Conservation (phyloP, 164 flowering plant species). For the Brasenia schreberi region DNA sequence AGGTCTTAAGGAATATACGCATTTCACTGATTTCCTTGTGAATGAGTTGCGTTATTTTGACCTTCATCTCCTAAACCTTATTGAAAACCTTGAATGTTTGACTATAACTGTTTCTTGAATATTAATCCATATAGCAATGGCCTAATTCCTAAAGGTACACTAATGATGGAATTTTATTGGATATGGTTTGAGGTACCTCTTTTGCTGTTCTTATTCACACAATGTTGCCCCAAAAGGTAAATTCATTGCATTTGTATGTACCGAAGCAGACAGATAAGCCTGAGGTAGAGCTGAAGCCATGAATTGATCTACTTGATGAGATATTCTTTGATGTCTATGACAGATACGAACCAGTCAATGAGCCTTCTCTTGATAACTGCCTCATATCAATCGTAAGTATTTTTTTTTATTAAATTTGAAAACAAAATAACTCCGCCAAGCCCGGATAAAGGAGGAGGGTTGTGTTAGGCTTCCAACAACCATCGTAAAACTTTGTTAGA, state of each 20-base stretch:
- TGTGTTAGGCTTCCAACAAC: too few species aligned
- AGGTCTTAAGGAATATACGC: too few species aligned
- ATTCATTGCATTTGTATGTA: constrained; percentile 85
- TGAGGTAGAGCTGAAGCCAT: constrained; percentile 61
- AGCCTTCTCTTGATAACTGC: constrained; percentile 79
- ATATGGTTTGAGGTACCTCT: constrained; percentile 54
- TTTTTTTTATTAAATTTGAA: neutral
- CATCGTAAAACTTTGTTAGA: too few species aligned
- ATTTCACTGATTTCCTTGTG: too few species aligned
- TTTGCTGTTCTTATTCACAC: constrained; percentile 92
- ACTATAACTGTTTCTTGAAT: too few species aligned
- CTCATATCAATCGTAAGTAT: constrained; percentile 75
- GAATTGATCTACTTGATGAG: constrained; percentile 87
- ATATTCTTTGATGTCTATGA: constrained; percentile 83
- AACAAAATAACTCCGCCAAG: too few species aligned
- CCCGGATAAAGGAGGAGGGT: too few species aligned
- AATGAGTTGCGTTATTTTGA: too few species aligned
- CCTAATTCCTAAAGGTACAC: too few species aligned
- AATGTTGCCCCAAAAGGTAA: constrained; percentile 96
- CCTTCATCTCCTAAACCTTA: too few species aligned
- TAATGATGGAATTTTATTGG: neutral
- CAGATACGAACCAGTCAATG: constrained; percentile 82
- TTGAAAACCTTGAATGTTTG: too few species aligned
- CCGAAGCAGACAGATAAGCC: constrained; percentile 87
- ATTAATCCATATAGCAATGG: too few species aligned